These are phyloP conservation scores for Verticillium nubilum DNA, from an alignment of 2,329 filamentous ascomycete species.

Conservation along the genomic window DNA sequence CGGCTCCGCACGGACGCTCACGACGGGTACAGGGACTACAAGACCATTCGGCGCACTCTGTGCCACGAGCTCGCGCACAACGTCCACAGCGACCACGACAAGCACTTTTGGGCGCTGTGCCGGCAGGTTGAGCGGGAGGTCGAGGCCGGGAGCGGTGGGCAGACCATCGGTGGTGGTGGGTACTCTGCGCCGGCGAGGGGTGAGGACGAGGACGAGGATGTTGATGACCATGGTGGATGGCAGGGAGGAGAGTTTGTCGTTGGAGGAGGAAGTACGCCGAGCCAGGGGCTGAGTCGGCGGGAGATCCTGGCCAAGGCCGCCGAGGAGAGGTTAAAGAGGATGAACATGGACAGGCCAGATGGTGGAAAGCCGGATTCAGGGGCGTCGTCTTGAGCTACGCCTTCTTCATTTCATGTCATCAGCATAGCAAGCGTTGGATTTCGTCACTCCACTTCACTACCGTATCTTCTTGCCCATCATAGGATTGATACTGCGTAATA, in stretches of 20 bases:
- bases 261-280: constrained; percentile 47
- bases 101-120: constrained; percentile 84
- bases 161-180: constrained; percentile 68
- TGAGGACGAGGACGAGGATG: constrained; percentile 43
- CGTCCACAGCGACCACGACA: constrained; percentile 77
- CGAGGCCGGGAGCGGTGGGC: constrained; percentile 65
- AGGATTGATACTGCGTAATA: too few relatives aligned
- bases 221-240: constrained; percentile 70
- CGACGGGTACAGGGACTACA: constrained; percentile 91
- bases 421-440: constrained; percentile 1
- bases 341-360: constrained; percentile 18
- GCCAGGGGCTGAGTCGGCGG: constrained; percentile 54
- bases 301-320: constrained; percentile 72
- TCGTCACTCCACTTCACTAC: not conserved
- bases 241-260: constrained; percentile 74
- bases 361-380: constrained; percentile 10
- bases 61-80: constrained; percentile 97
- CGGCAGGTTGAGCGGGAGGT: constrained; percentile 86
- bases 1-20: constrained; percentile 88
- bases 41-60: constrained; percentile 82
- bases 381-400: not conserved
- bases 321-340: constrained; percentile 57
- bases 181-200: constrained; percentile 47
- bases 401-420: not conserved
- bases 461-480: too few relatives aligned